Evolutionary conservation across 371 early-diverging fungal species (phyloP).

Genomic region (Actinomucor elegans): DNA sequence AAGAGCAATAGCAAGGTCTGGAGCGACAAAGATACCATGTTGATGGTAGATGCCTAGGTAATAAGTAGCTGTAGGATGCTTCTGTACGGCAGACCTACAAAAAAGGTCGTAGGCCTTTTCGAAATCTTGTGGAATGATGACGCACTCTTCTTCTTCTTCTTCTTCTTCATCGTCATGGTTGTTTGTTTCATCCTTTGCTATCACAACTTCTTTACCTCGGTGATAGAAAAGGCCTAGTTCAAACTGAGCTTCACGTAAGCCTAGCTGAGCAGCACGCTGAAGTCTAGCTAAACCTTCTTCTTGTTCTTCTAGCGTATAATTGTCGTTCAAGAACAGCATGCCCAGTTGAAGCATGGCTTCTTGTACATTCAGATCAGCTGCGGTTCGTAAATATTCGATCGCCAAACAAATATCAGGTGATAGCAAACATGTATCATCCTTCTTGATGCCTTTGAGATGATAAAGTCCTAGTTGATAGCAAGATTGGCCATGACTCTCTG

Average conservation of each 20-base stretch:
- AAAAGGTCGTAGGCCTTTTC: constrained; percentile 40
- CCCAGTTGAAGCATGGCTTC: constrained; percentile 44
- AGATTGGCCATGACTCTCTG: constrained; percentile 29
- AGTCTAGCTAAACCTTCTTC: constrained; percentile 28
- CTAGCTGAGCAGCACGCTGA: constrained; percentile 28
- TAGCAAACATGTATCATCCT: constrained; percentile 1
- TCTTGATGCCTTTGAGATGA: constrained; percentile 28
- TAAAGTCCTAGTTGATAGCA: constrained; percentile 39
- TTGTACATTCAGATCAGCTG: constrained; percentile 31
- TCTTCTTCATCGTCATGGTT: background rate
- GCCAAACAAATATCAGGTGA: constrained; percentile 21
- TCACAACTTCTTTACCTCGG: constrained; percentile 21
- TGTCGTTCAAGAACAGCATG: constrained; percentile 20
- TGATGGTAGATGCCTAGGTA: constrained; percentile 44
- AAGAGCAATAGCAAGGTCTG: constrained; percentile 21
- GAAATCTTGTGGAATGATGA: constrained; percentile 33
- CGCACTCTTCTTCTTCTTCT: constrained; percentile 11
- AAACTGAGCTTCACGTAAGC: constrained; percentile 31
- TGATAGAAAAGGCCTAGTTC: constrained; percentile 39
- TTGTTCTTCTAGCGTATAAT: constrained; percentile 23
- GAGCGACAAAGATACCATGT: constrained; percentile 39
- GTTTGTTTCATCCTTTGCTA: constrained; percentile 1
- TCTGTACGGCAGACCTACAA: constrained; percentile 35
- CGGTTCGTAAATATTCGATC: constrained; percentile 31
- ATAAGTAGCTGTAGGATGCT: constrained; percentile 34